These are phyloP conservation scores for Sarcodon sp. DNA, from an alignment of 768 basidiomycete genomes.

Conservation along the genomic window DNA sequence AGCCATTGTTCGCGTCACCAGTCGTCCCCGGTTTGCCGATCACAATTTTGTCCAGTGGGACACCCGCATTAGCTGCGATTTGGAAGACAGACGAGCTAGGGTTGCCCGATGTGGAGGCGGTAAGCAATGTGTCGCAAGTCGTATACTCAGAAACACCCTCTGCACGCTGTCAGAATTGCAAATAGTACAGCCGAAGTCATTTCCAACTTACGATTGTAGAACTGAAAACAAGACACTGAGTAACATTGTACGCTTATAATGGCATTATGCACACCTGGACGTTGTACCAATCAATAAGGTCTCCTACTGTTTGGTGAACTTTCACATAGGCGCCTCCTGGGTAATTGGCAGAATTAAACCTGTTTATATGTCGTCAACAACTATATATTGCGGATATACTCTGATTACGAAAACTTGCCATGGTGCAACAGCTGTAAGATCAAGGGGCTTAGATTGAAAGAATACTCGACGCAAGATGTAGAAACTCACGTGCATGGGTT, in stretches of 20 bases:
- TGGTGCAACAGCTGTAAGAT: constrained; percentile 25
- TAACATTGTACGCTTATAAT: too few relatives aligned
- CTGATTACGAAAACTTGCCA: constrained; percentile 15
- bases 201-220: constrained; percentile 5
- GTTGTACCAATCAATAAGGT: constrained; percentile 35
- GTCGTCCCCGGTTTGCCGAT: constrained; percentile 39
- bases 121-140: constrained; percentile 47
- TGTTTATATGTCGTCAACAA: constrained; percentile 1
- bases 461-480: background rate
- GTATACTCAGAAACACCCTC: constrained; percentile 55
- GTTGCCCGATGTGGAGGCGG: constrained; percentile 31
- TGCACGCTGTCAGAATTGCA: constrained; percentile 16
- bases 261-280: constrained; percentile 8
- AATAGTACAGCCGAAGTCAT: background rate
- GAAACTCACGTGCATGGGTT: constrained; percentile 20
- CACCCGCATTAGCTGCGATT: constrained; percentile 28
- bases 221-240: constrained; percentile 7
- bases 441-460: background rate
- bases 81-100: constrained; percentile 47
- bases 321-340: constrained; percentile 27
- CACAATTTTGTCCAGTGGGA: constrained; percentile 35
- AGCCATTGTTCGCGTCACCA: constrained; percentile 35
- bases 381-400: too few relatives aligned
- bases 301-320: constrained; percentile 24
- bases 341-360: constrained; percentile 23